Conservation (phyloP, 2,329 filamentous ascomycete species). For the Hirsutella thompsonii region DNA sequence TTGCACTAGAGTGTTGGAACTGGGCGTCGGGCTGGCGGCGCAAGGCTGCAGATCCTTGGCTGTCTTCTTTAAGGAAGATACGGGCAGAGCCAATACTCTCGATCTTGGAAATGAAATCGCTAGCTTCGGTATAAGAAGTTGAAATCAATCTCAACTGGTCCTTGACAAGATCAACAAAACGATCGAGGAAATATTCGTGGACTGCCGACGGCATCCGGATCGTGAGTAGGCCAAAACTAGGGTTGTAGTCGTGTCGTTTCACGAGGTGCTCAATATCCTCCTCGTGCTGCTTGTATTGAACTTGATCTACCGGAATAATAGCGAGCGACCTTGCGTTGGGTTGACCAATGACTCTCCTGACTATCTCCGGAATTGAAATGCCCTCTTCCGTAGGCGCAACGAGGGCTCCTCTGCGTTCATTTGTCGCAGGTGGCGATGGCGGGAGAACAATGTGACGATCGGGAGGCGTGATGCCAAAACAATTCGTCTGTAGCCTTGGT, state of each 20-base stretch:
- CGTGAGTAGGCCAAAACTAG: neutral
- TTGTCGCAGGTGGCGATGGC: neutral
- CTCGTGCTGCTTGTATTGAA: neutral
- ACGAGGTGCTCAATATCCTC: neutral
- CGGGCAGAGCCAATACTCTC: neutral
- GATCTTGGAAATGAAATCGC: conserved; percentile 1
- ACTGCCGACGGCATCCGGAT: conserved; percentile 5
- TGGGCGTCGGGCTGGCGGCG: conserved; percentile 6
- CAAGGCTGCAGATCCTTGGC: neutral
- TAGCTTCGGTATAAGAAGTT: neutral
- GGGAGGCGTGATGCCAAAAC: neutral
- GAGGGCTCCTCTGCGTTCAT: neutral
- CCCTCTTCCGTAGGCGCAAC: neutral
- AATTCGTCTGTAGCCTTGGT: neutral
- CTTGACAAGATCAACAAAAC: neutral
- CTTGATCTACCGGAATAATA: neutral
- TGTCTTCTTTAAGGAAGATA: neutral
- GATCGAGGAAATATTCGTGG: conserved; percentile 2
- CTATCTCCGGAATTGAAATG: neutral
- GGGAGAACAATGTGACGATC: neutral
- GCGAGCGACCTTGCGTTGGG: neutral
- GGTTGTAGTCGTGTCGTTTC: neutral
- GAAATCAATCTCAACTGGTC: neutral
- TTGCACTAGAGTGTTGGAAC: conserved; percentile 4
- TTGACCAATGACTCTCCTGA: neutral